Conservation (phyloP, 2,329 filamentous ascomycete genomes). For the Venturia carpophila region DNA sequence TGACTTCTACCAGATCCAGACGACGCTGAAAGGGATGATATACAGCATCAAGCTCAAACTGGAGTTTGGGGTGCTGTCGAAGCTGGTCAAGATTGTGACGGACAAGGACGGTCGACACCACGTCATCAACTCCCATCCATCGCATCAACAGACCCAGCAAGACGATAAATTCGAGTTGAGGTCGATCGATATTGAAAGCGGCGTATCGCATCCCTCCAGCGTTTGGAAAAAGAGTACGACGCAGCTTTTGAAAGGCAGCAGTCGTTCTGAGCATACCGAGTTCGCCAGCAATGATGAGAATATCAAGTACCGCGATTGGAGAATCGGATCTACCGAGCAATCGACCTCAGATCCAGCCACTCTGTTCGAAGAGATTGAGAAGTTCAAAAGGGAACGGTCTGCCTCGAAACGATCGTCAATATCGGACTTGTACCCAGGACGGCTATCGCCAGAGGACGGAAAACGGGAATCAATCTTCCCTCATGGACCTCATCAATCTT, state of each 20-base stretch:
- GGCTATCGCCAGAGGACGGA: constrained; percentile 1
- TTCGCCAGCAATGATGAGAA: neutral
- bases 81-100: constrained; percentile 15
- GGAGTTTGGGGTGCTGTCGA: constrained; percentile 16
- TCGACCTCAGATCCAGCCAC: neutral
- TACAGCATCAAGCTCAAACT: constrained; percentile 19
- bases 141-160: neutral
- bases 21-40: constrained; percentile 15
- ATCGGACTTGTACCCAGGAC: constrained; percentile 13
- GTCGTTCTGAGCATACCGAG: neutral
- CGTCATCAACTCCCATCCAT: neutral
- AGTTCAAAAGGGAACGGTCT: neutral
- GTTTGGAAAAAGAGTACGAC: constrained; percentile 8
- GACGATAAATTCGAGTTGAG: constrained; percentile 4
- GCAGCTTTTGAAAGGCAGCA: constrained; percentile 1
- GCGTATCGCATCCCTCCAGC: neutral
- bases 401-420: constrained; percentile 14
- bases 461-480: neutral
- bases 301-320: constrained; percentile 10
- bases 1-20: constrained; percentile 16
- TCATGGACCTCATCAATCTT: neutral
- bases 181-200: constrained; percentile 10
- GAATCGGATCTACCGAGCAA: constrained; percentile 9
- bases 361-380: constrained; percentile 11
- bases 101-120: constrained; percentile 1